phyloP scores from a whole-genome alignment of 768 basidiomycete genomes.

The Sporobolomyces pararoseus region DNA sequence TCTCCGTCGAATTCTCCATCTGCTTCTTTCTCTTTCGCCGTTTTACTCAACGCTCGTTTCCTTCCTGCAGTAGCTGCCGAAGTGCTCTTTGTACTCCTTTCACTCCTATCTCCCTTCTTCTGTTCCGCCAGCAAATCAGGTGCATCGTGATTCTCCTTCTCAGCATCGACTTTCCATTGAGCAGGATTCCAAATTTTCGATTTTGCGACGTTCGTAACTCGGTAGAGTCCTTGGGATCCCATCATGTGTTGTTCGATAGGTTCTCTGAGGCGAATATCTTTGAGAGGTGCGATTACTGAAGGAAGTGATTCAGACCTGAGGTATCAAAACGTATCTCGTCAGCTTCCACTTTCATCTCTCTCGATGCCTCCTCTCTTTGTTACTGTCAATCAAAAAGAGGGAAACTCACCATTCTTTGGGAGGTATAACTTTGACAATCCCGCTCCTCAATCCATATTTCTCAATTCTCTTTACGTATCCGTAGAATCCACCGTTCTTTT shows the following conservation, averaged over 20 bases:
- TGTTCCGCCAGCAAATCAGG: conserved; percentile 50
- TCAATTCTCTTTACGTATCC: conserved; percentile 71
- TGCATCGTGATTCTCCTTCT: conserved; percentile 66
- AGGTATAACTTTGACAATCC: conserved; percentile 93
- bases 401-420: conserved; percentile 88
- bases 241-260: conserved; percentile 94
- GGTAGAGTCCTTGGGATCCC: conserved; percentile 72
- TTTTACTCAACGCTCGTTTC: conserved; percentile 13
- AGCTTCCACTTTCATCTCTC: no score
- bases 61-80: conserved; percentile 19
- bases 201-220: conserved; percentile 86
- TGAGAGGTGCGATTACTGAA: conserved; percentile 65
- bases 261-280: conserved; percentile 69
- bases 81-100: conserved; percentile 43
- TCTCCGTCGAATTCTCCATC: conserved; percentile 24
- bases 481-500: conserved; percentile 67
- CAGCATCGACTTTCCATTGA: conserved; percentile 78
- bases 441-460: conserved; percentile 82
- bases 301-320: conserved; percentile 74
- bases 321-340: neutral
- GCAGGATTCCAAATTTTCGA: conserved; percentile 74
- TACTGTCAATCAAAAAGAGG: no score
- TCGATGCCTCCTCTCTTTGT: no score
- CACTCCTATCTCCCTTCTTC: conserved; percentile 29
- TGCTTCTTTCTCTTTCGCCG: conserved; percentile 35